Evolutionary conservation across 2,329 filamentous ascomycete genomes (phyloP).

Genomic region (Nemania diffusa): DNA sequence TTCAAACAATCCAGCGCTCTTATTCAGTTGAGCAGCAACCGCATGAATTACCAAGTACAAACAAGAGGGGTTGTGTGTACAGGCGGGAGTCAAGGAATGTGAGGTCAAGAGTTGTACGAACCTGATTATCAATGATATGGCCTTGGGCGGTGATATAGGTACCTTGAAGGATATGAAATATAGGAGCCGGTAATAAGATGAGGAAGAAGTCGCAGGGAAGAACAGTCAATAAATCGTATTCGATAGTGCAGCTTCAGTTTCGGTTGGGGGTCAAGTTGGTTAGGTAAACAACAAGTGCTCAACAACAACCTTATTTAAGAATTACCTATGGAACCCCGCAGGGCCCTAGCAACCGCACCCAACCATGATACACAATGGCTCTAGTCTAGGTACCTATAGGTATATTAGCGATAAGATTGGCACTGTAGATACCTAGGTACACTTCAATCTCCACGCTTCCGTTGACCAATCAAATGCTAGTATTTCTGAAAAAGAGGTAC

Average conservation of each 20-base stretch:
- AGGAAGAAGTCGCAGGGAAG: conserved; percentile 30
- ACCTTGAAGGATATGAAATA: conserved; percentile 12
- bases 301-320: conserved; percentile 13
- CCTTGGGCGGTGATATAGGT: conserved; percentile 11
- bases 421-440: too few species aligned
- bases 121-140: conserved; percentile 28
- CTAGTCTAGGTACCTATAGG: neutral
- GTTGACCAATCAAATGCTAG: neutral
- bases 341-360: conserved; percentile 48
- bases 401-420: neutral
- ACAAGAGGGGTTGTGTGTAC: conserved; percentile 15
- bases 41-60: neutral
- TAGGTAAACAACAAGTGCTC: conserved; percentile 46
- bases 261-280: conserved; percentile 7
- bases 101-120: conserved; percentile 17
- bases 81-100: neutral
- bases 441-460: neutral
- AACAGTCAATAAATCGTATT: conserved; percentile 9
- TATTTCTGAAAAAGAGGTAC: neutral
- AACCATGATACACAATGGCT: conserved; percentile 11
- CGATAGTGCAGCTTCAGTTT: conserved; percentile 23
- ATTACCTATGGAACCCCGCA: conserved; percentile 26
- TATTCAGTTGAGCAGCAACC: neutral
- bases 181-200: conserved; percentile 12
- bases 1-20: conserved; percentile 18